These are phyloP conservation scores for Fusarium albidum DNA, from an alignment of 2,329 filamentous ascomycete genomes.

Conservation along the genomic window DNA sequence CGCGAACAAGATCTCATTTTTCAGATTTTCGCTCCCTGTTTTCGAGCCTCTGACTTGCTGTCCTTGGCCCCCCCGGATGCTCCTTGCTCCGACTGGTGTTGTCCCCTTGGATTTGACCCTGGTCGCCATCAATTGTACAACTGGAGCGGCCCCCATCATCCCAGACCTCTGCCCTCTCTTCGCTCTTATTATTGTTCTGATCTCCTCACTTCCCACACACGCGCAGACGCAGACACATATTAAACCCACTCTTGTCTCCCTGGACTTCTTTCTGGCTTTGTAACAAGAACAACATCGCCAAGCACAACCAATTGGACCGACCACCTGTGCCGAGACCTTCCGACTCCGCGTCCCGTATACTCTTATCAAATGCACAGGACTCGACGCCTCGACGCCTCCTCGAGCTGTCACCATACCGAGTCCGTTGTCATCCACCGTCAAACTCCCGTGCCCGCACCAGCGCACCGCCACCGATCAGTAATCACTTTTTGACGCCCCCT, in stretches of 20 bases:
- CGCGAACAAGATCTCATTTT: conserved; percentile 26
- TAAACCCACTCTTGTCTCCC: conserved; percentile 8
- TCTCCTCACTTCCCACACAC: conserved; percentile 18
- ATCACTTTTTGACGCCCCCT: conserved; percentile 9
- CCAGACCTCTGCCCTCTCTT: neutral
- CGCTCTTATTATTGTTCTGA: neutral
- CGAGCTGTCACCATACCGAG: neutral
- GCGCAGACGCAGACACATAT: neutral
- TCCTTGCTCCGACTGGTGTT: conserved; percentile 20
- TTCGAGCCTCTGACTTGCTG: conserved; percentile 12
- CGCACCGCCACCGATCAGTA: conserved; percentile 27
- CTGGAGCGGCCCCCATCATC: conserved; percentile 3
- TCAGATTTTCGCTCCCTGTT: conserved; percentile 32
- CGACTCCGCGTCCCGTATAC: too few species aligned
- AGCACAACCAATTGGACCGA: neutral
- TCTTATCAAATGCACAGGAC: neutral
- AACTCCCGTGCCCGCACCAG: conserved; percentile 11
- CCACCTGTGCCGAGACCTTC: too few species aligned
- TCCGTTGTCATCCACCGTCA: conserved; percentile 7
- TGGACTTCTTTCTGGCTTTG: conserved; percentile 26
- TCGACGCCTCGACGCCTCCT: conserved; percentile 3
- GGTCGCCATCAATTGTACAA: conserved; percentile 10
- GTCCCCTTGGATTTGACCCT: conserved; percentile 19
- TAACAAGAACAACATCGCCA: conserved; percentile 8
- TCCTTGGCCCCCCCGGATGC: conserved; percentile 20